Evolutionary conservation across 495 filamentous ascomycete genomes (phyloP).

Genomic region (Cercophora newfieldiana): DNA sequence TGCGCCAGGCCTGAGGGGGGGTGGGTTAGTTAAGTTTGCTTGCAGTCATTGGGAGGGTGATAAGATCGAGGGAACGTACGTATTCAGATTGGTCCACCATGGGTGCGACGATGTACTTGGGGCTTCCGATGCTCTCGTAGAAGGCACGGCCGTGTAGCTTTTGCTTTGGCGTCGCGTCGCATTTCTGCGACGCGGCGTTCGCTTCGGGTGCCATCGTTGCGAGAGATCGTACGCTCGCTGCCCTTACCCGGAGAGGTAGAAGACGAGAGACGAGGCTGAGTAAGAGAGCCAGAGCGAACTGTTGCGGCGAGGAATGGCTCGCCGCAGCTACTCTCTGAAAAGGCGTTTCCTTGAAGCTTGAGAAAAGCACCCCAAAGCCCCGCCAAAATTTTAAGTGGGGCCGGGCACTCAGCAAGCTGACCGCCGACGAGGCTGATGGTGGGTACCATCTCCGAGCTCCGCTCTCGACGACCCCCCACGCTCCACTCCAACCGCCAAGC

Average conservation of each 20-base stretch:
- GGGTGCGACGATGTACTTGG: conserved; percentile 85
- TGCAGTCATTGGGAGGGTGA: neutral
- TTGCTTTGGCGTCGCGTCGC: conserved; percentile 25
- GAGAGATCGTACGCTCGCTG: neutral
- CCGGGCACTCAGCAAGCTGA: neutral
- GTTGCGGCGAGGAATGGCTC: neutral
- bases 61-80: conserved; percentile 53
- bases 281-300: neutral
- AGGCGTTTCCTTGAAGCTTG: neutral
- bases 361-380: neutral
- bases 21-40: neutral
- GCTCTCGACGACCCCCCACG: neutral
- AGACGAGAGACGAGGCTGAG: neutral
- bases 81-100: conserved; percentile 99
- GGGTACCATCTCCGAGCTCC: neutral
- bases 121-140: conserved; percentile 89
- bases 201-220: neutral
- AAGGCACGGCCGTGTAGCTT: conserved; percentile 85
- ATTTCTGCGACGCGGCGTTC: neutral
- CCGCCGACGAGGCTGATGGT: neutral
- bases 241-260: neutral
- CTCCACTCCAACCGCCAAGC: neutral
- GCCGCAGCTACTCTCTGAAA: neutral
- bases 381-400: neutral
- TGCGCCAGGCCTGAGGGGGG: conserved; percentile 77